A percentile compares a stretch with the other conserved stretches of the same genome.
Conservation (phyloP, 2,329 filamentous ascomycete species). For the Rhynchosporium secalis region DNA sequence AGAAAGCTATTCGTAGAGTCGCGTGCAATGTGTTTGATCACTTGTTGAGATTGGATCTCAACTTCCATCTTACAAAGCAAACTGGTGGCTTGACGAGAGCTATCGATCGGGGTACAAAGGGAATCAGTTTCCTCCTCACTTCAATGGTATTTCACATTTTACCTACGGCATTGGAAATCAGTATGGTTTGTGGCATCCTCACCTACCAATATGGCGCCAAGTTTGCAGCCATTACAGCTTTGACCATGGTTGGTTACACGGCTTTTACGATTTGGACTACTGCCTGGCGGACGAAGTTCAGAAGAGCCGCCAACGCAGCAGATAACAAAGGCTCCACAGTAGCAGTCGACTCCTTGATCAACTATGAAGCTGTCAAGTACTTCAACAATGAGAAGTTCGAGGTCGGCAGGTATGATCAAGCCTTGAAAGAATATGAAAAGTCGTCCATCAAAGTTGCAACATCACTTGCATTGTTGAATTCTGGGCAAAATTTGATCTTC, state of each 20-base stretch:
- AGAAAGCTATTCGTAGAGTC: slow-evolving; percentile 91
- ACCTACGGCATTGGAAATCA: slow-evolving; percentile 89
- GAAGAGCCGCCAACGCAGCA: slow-evolving; percentile 90
- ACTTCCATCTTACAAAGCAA: slow-evolving; percentile 91
- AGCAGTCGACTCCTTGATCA: slow-evolving; percentile 94
- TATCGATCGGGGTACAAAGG: slow-evolving; percentile 95
- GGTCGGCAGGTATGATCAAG: slow-evolving; percentile 84
- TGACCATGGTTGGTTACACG: slow-evolving; percentile 91
- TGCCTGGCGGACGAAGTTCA: slow-evolving; percentile 94
- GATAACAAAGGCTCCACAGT: slow-evolving; percentile 96
- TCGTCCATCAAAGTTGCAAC: slow-evolving; percentile 97
- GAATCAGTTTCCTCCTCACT: slow-evolving; percentile 93
- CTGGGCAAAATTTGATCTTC: slow-evolving; percentile 95
- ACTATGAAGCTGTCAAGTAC: slow-evolving; percentile 99
- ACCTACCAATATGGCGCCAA: slow-evolving; percentile 93
- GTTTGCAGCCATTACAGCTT: slow-evolving; percentile 86
- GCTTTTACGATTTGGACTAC: slow-evolving; percentile 98
- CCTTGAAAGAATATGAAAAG: slow-evolving; percentile 82
- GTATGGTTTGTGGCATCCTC: slow-evolving; percentile 92
- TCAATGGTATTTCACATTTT: slow-evolving; percentile 99
- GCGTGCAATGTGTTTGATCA: slow-evolving; percentile 93
- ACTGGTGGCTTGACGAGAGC: slow-evolving; percentile 92
- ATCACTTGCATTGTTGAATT: slow-evolving; percentile 88
- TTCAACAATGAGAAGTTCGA: slow-evolving; percentile 99
- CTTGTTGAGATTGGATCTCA: slow-evolving; percentile 81